Evolutionary conservation across 148 eudicot genomes (phyloP), one percentile per base, ranked within the genome.

Genomic region (Camellia lanceoleosa): DNA sequence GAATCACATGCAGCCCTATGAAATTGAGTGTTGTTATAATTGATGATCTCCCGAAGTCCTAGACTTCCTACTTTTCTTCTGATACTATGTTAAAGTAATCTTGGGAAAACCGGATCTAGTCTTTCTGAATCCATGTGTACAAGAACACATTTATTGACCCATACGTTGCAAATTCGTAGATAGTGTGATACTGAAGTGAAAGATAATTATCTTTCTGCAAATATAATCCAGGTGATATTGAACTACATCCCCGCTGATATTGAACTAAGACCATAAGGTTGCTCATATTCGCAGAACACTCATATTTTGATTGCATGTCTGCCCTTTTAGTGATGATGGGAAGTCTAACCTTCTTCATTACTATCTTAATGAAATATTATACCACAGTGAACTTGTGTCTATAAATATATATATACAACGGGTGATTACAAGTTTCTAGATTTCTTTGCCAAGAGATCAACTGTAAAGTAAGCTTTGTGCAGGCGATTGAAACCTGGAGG

Each of bases 401-500:
- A 30, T 30, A 30, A 30, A 30, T 1, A 0, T 30, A 30, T 30
- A 30, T 30, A 30, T 30, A 30, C 38, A 30, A 30, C 38, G 1
- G 38, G 38, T 30, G 38, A 30, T 30, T 30, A 30, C 38, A 30
- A 30, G 38, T 30, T 13, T 18, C 10, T 80, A 5, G 47, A 47
- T 51, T 44, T 56, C 7, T 71, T n/a, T 70, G 59, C 38, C 18
- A 78, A 77, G 59, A 63, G 65, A 81, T 56, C 70, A 77, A 70
- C 79, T 84, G 80, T 55, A 74, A 66, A 56, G 12, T 72, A 44
- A 70, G 5, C 73, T 84, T 73, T 82, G 46, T 81, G 80, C 89
- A 95, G 99, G 99, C 85, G 97, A 84, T 88, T 95, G 71, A 93
- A 86, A 85, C 93, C 99, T 58, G 97, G 97, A 71, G 99, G 99